Conservation (phyloP, 805 yeast genomes). For the Saccharomycopsis guyanensis region DNA sequence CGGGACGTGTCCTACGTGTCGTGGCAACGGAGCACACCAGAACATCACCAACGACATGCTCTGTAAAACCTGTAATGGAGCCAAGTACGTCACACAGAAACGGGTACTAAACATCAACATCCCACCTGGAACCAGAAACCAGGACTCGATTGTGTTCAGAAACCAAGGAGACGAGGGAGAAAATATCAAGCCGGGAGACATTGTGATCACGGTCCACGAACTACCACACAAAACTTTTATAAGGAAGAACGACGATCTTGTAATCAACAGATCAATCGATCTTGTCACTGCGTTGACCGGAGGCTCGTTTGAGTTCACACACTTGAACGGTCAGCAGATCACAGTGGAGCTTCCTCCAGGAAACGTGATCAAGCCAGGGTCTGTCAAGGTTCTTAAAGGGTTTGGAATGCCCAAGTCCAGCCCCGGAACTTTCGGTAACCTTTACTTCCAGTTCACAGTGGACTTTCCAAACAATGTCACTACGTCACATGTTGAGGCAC, state of each 20-base stretch:
- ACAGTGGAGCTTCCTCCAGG: constrained; percentile 39
- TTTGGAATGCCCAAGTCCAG: constrained; percentile 54
- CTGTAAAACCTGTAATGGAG: constrained; percentile 36
- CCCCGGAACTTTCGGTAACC: constrained; percentile 36
- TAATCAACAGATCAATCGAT: constrained; percentile 39
- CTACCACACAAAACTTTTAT: constrained; percentile 29
- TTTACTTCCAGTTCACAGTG: constrained; percentile 50
- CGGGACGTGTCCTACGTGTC: neutral
- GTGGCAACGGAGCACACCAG: neutral
- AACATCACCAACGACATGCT: constrained; percentile 9
- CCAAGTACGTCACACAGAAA: constrained; percentile 39
- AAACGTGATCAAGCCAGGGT: constrained; percentile 45
- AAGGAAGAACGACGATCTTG: constrained; percentile 39
- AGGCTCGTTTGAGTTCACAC: constrained; percentile 37
- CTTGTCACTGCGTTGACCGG: constrained; percentile 50
- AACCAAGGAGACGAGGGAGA: constrained; percentile 62
- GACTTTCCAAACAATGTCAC: constrained; percentile 39
- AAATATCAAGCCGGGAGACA: constrained; percentile 58
- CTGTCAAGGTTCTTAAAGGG: constrained; percentile 40
- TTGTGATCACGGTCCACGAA: constrained; percentile 46
- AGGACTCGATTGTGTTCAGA: constrained; percentile 44
- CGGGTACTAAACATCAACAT: constrained; percentile 46
- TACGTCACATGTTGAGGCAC: neutral
- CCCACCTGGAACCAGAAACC: constrained; percentile 47
- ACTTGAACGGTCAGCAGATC: constrained; percentile 31